A percentile compares a stretch with the other conserved stretches of the same genome.
These are phyloP conservation scores for Neocallimastix lanati DNA, from an alignment of 192 early-diverging fungal genomes.

Conservation along the genomic window DNA sequence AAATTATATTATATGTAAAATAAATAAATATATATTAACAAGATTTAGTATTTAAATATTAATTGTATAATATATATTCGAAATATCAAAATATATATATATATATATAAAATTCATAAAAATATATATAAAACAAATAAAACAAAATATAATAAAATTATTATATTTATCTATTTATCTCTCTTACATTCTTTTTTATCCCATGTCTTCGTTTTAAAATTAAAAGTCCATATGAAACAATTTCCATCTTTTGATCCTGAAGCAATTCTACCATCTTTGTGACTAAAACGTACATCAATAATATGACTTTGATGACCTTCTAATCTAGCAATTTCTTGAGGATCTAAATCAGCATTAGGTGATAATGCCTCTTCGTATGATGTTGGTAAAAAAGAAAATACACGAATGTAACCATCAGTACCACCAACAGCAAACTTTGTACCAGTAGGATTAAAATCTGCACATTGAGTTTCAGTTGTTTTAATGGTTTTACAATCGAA, in stretches of 20 bases:
- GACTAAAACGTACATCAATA: slow-evolving; percentile 54
- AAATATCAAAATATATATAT: too few species aligned
- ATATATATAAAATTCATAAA: too few species aligned
- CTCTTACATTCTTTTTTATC: not conserved
- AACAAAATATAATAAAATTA: too few species aligned
- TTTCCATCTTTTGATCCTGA: slow-evolving; percentile 31
- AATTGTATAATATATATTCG: too few species aligned
- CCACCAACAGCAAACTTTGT: slow-evolving; percentile 64
- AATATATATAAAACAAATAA: too few species aligned
- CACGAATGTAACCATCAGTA: slow-evolving; percentile 49
- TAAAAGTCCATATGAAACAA: not conserved
- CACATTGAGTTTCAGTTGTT: slow-evolving; percentile 29
- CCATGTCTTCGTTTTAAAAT: not conserved
- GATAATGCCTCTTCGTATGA: not conserved
- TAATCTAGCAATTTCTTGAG: slow-evolving; percentile 34
- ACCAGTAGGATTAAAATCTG: slow-evolving; percentile 60
- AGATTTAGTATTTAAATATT: too few species aligned
- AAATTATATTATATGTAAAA: too few species aligned
- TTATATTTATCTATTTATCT: too few species aligned
- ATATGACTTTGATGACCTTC: slow-evolving; percentile 54
- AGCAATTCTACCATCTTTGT: slow-evolving; percentile 42
- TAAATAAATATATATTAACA: too few species aligned
- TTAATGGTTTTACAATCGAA: slow-evolving; percentile 11
- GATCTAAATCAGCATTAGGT: not conserved
- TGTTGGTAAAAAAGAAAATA: slow-evolving; percentile 50